Conservation (phyloP, 495 filamentous ascomycete species). For the Penicillium waksmanii region DNA sequence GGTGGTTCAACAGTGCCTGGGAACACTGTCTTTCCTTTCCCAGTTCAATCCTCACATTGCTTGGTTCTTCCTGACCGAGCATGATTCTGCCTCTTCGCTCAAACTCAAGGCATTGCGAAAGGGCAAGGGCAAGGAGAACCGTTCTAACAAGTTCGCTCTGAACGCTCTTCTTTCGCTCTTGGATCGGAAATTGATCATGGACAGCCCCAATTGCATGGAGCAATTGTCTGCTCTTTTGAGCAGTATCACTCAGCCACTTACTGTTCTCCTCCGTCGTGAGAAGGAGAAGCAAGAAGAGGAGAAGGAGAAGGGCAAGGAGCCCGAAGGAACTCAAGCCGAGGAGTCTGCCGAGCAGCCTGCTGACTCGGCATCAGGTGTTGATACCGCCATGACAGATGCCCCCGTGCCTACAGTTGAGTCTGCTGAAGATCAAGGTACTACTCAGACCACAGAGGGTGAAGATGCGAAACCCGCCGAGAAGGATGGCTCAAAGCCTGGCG, state of each 20-base stretch:
- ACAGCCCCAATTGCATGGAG: slow-evolving; percentile 95
- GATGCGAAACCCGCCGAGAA: slow-evolving; percentile 31
- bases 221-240: slow-evolving; percentile 83
- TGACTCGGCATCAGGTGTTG: slow-evolving; percentile 32
- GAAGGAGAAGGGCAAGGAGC: slow-evolving; percentile 55
- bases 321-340: slow-evolving; percentile 35
- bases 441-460: slow-evolving; percentile 28
- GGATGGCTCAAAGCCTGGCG: slow-evolving; percentile 47
- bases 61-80: slow-evolving; percentile 93
- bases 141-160: slow-evolving; percentile 84
- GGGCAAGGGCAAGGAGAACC: slow-evolving; percentile 83
- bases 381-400: slow-evolving; percentile 49
- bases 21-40: slow-evolving; percentile 77
- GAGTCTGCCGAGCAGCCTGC: slow-evolving; percentile 27
- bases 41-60: slow-evolving; percentile 83
- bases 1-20: slow-evolving; percentile 94
- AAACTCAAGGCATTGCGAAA: slow-evolving; percentile 80
- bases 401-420: slow-evolving; percentile 40
- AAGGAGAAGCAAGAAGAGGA: slow-evolving; percentile 70
- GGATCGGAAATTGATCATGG: slow-evolving; percentile 89
- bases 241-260: slow-evolving; percentile 85
- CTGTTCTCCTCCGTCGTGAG: slow-evolving; percentile 79
- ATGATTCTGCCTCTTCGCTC: slow-evolving; percentile 72
- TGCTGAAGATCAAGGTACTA: slow-evolving; percentile 30
- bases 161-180: slow-evolving; percentile 87